Base-by-base conservation (phyloP, 805 yeast species). In the Barnettozyma populi region DNA sequence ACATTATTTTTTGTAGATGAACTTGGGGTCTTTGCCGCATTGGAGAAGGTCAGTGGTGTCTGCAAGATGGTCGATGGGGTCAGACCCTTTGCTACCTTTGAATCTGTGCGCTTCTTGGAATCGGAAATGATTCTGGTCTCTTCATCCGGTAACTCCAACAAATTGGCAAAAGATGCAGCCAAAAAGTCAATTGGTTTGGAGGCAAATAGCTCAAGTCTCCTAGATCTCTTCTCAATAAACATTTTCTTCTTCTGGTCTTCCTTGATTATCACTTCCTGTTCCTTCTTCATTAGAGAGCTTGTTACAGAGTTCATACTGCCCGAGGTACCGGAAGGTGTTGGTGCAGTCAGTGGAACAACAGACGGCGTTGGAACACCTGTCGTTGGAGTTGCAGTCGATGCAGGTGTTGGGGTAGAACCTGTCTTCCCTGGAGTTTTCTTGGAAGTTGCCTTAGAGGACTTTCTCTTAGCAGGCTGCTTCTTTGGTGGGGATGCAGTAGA, bases 21-120 rank as follows among this genome's bases (percentile, higher is more conserved):
- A 4, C 32, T 52, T 38, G 65, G 64, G 5, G 64, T 61, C 45
- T 53, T 58, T 2, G 54, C 49, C n/a, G 52, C 48, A 41, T 52
- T 55, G 3, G 64, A 52, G 34, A 61, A 60, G 0, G 62, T 57
- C 48, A 59, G 41, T 2, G 65, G 65, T 0, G 65, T 61, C 43
- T 61, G 65, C 14, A 61, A 35, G 13, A 61, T 55, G 1, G 65
- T 54, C 5, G 64, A 61, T 7, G 65, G 65, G 1, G 65, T 61
- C 27, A 61, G 41, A 4, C 59, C 56, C 46, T 55, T 60, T 7
- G 56, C 45, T 32, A 52, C 43, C 25, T 61, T 57, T 1, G 63
- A 51, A 2, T 55, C 61, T 34, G 24, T 16, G 18, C 44, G 36
- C 37, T 54, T 55, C 20, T 45, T 49, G 27, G 55, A 45, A n/a